Percentiles rank a stretch among this genome's conserved stretches.
These are phyloP conservation scores for Psilocybe cubensis DNA, from an alignment of 768 basidiomycete genomes.

Conservation along the genomic window DNA sequence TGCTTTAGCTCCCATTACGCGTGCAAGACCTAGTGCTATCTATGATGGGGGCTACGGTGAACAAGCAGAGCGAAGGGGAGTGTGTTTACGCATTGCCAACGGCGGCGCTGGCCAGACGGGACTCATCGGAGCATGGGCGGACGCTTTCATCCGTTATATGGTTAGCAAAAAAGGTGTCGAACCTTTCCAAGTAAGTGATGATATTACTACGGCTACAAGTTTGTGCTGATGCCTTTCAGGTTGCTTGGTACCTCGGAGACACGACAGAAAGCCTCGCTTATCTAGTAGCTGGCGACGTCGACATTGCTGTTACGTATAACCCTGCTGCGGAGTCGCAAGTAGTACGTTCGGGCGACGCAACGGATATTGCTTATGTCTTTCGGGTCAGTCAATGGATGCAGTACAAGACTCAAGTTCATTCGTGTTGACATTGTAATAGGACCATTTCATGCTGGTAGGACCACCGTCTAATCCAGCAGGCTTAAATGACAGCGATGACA, in stretches of 20 bases:
- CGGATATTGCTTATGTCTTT: slow-evolving; percentile 45
- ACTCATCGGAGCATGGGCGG: slow-evolving; percentile 48
- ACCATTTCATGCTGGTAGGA: slow-evolving; percentile 56
- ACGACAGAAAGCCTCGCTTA: slow-evolving; percentile 52
- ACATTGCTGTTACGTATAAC: slow-evolving; percentile 57
- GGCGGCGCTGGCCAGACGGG: slow-evolving; percentile 57
- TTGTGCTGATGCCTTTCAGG: slow-evolving; percentile 29
- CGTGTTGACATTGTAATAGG: slow-evolving; percentile 28
- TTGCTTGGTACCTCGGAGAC: slow-evolving; percentile 61
- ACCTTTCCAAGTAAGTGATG: slow-evolving; percentile 35
- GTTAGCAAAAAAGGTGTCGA: slow-evolving; percentile 29
- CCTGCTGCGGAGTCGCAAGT: slow-evolving; percentile 49
- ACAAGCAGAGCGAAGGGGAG: slow-evolving; percentile 26
- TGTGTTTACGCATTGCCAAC: slow-evolving; percentile 50
- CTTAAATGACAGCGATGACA: slow-evolving; percentile 33
- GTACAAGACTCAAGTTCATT: not conserved
- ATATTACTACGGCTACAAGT: not conserved
- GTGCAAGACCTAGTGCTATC: slow-evolving; percentile 24
- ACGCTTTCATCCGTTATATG: slow-evolving; percentile 46
- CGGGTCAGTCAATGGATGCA: slow-evolving; percentile 38
- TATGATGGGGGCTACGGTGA: slow-evolving; percentile 45
- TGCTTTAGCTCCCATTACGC: not conserved
- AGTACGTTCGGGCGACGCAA: slow-evolving; percentile 32
- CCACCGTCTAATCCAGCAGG: slow-evolving; percentile 50
- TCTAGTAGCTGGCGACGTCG: slow-evolving; percentile 44